Percentiles rank a stretch among this genome's conserved stretches.
Conservation (phyloP, 345 rosid genomes). For the Laguncularia racemosa region DNA sequence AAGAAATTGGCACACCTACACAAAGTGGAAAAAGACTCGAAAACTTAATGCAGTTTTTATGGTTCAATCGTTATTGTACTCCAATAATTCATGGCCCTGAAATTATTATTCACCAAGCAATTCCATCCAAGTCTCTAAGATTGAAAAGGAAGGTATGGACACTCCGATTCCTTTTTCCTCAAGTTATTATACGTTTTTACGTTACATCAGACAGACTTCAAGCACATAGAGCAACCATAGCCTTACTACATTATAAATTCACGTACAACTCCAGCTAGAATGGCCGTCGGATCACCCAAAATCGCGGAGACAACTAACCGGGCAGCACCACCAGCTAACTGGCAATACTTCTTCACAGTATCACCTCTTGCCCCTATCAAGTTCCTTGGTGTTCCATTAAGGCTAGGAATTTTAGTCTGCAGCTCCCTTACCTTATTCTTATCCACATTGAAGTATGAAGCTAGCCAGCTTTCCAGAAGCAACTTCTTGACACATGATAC, state of each 20-base stretch:
- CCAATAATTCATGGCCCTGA: no score
- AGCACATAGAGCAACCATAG: neutral
- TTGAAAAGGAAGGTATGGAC: no score
- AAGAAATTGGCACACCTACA: no score
- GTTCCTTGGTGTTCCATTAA: conserved; percentile 11
- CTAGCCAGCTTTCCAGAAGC: conserved; percentile 36
- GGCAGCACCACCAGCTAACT: conserved; percentile 28
- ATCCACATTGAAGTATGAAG: conserved; percentile 20
- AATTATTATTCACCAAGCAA: no score
- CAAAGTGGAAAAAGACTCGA: no score
- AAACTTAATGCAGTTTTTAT: no score
- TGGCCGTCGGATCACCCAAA: conserved; percentile 39
- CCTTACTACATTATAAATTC: conserved; percentile 24
- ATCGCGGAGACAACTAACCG: conserved; percentile 31
- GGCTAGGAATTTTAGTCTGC: conserved; percentile 30
- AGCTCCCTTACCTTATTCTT: conserved; percentile 21
- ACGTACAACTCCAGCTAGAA: conserved; percentile 30
- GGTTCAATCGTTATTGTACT: no score
- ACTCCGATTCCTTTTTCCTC: no score
- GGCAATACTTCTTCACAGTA: conserved; percentile 21
- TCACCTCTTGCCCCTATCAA: conserved; percentile 6
- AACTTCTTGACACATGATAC: conserved; percentile 43
- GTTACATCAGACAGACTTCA: neutral
- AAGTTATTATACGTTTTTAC: neutral
- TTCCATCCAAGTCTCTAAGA: no score